Base-by-base conservation (phyloP, 176 grass and related monocot species). In the Pontederia crassipes region DNA sequence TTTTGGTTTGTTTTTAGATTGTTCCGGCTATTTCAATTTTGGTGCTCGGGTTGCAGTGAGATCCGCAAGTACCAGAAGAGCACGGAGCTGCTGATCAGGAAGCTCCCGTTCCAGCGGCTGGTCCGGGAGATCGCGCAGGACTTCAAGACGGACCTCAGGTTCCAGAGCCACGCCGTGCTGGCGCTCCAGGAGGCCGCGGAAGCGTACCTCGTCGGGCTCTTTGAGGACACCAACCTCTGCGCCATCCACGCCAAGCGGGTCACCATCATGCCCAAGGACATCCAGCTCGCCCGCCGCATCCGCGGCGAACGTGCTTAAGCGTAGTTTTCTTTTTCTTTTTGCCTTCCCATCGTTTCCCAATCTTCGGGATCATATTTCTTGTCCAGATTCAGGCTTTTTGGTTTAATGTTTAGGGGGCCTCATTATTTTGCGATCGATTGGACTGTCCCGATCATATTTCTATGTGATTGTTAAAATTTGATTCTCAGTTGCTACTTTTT, bases 1-100 rank as follows among this genome's bases (percentile, higher is more conserved):
- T 24, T 24, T 24, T 24, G 20, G 20, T 24, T 24, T 24, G 20
- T 24, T 24, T 24, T 24, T 24, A 24, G 20, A 24, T 24, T 24
- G 20, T 24, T 24, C 20, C 20, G 20, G 20, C 20, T 0, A 24
- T 24, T 24, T 24, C 20, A 24, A 24, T 24, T 24, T 24, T 24
- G 20, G 20, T 24, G 20, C 20, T 0, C 20, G 20, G 20, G 20
- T 24, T 24, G 20, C 28, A 82, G 79, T 87, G 84, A 87, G 71
- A 87, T 87, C 66, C 74, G 83, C 4, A 86, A 86, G 70, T 86
- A 86, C 65, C 83, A 86, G 74, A 86, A 86, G 75, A 87, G 79
- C 56, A 82, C 75, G 48, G 84, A 87, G 75, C 75, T 87, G 18
- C 64, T 87, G 52, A 87, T 87, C 71, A 82, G 79, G 84, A 87